These are phyloP conservation scores for Nannizzia gypsea DNA, from an alignment of 2,329 filamentous ascomycete genomes.

Conservation along the genomic window DNA sequence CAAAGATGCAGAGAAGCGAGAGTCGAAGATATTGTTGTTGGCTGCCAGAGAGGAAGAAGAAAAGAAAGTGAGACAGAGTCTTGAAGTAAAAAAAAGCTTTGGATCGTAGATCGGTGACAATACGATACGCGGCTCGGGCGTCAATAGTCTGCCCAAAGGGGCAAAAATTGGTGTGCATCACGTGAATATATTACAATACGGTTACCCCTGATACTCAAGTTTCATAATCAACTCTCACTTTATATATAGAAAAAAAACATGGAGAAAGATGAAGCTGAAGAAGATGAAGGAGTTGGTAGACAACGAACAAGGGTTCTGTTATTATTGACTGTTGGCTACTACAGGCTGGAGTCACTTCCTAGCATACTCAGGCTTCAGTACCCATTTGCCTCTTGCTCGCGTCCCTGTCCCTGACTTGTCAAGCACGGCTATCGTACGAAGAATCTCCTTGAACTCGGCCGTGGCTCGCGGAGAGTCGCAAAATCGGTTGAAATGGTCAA, in stretches of 20 bases:
- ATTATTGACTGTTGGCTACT: background rate
- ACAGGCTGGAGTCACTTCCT: constrained; percentile 6
- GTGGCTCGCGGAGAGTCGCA: constrained; percentile 58
- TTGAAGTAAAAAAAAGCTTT: background rate
- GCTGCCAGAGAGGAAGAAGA: background rate
- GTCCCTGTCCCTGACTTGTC: constrained; percentile 42
- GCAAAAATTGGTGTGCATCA: background rate
- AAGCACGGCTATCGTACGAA: constrained; percentile 64
- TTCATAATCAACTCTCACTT: background rate
- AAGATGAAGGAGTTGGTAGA: background rate
- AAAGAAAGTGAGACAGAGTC: constrained; percentile 2
- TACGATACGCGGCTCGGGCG: background rate
- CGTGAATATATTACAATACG: background rate
- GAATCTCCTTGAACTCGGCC: constrained; percentile 68
- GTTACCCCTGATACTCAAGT: constrained; percentile 1
- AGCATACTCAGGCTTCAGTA: constrained; percentile 46
- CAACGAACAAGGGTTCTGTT: background rate
- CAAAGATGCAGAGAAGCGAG: constrained; percentile 1
- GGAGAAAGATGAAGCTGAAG: background rate
- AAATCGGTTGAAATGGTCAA: constrained; percentile 78
- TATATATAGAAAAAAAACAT: background rate
- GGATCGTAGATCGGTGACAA: background rate
- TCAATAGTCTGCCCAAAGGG: background rate
- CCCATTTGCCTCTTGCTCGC: constrained; percentile 44
- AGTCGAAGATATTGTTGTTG: background rate